phyloP scores from a whole-genome alignment of 345 rosid species.

The Eucalyptus microcorys region DNA sequence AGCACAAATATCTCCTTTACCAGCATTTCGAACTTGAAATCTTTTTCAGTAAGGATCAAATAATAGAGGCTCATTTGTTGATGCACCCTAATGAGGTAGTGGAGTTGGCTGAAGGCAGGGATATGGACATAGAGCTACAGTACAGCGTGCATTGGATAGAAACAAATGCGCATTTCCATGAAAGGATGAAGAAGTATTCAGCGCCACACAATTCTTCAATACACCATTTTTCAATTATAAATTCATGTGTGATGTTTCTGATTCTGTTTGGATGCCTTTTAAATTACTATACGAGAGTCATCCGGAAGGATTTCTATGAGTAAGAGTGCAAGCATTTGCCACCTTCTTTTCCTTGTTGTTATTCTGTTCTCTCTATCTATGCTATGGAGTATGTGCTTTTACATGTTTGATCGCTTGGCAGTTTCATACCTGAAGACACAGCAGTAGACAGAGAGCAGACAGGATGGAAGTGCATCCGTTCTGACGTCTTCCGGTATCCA shows the following conservation, averaged over 20 bases:
- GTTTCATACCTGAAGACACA: slow-evolving; percentile 85
- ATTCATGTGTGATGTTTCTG: slow-evolving; percentile 77
- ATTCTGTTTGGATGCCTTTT: slow-evolving; percentile 81
- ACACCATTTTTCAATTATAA: slow-evolving; percentile 79
- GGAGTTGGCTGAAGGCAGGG: slow-evolving; percentile 72
- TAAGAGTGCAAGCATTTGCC: slow-evolving; percentile 9
- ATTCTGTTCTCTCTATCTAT: background rate
- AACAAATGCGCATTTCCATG: slow-evolving; percentile 53
- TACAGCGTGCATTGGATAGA: slow-evolving; percentile 88
- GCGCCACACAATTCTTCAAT: slow-evolving; percentile 63
- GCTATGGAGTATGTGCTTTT: background rate
- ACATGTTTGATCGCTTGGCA: background rate
- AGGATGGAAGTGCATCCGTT: slow-evolving; percentile 88
- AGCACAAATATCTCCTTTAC: slow-evolving; percentile 49
- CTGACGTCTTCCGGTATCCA: slow-evolving; percentile 82
- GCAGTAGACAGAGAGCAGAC: slow-evolving; percentile 87
- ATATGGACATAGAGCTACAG: slow-evolving; percentile 64
- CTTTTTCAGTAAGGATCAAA: slow-evolving; percentile 59
- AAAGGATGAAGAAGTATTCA: slow-evolving; percentile 78
- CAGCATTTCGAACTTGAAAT: slow-evolving; percentile 69
- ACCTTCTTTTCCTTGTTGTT: background rate
- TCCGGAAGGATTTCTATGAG: slow-evolving; percentile 86
- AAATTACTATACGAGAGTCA: slow-evolving; percentile 71
- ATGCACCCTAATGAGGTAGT: slow-evolving; percentile 54
- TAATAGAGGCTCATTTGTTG: slow-evolving; percentile 50